Base-by-base conservation (phyloP, 768 basidiomycete species). In the Pleurotus cornucopiae region DNA sequence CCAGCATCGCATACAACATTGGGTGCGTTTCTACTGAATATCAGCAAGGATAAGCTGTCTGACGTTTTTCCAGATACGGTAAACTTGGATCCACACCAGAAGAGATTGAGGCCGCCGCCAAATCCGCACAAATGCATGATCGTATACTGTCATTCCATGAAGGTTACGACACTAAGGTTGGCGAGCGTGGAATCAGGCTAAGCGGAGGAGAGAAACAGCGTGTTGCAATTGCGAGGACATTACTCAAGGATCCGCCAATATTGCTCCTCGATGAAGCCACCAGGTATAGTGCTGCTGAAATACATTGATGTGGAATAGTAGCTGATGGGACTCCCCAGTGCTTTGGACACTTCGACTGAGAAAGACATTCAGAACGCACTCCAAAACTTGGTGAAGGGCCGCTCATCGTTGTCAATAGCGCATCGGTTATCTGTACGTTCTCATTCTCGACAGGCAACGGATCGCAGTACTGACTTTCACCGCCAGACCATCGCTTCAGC, bases 151-250 rank as follows among this genome's bases (percentile, higher is more conserved):
- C 77, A 41, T 95, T 95, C 81, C 87, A 91, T 3, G 91, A 93
- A 57, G 84, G 83, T 5, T 95, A 94, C 66, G 80, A 89, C 30
- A 95, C 94, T 18, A 84, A 86, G 62, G 86, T 94, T 30, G 94
- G 94, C n/a, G 94, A 95, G 71, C 78, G 94, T 20, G 94, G 93
- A 16, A 82, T 94, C 14, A 73, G 93, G 41, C 71, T 95, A 34
- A 87, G 84, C 57, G 94, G 93, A 3, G 94, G 94, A 7, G 92
- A 95, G 74, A 92, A 92, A 71, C 91, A 94, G 67, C 79, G 92
- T 16, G 89, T 94, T 1, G 88, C 91, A 4, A 91, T 96, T 65
- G 92, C 93, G 0, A 73, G 93, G 54, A 94, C 91, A 5, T 76
- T 95, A 44, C 69, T 96, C 49, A 94, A 94, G 76, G 85, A 92